Conservation (phyloP, 805 yeast genomes). For the Limtongia smithiae region DNA sequence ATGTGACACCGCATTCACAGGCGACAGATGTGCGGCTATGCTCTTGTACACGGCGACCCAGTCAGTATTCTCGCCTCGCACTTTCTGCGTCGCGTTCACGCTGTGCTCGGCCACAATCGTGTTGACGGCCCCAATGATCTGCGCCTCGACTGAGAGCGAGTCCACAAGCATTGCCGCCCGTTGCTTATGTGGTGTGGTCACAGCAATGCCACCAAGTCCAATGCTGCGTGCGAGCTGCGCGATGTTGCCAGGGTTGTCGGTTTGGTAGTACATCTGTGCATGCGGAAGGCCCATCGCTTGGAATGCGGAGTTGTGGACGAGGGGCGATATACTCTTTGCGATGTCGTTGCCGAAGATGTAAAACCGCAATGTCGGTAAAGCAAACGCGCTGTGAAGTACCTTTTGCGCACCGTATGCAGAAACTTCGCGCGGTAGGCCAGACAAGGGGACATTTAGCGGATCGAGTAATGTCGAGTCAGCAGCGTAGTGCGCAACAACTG, state of each 20-base stretch:
- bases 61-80: conserved; percentile 83
- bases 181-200: conserved; percentile 86
- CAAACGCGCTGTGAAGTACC: conserved; percentile 8
- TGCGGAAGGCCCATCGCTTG: conserved; percentile 72
- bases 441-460: background rate
- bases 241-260: conserved; percentile 58
- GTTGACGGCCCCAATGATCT: conserved; percentile 87
- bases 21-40: conserved; percentile 46
- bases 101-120: conserved; percentile 55
- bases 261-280: conserved; percentile 46
- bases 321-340: conserved; percentile 89
- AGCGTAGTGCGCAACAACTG: conserved; percentile 54
- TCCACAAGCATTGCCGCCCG: conserved; percentile 66
- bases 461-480: background rate
- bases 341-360: conserved; percentile 47
- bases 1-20: conserved; percentile 29
- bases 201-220: conserved; percentile 82
- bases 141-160: conserved; percentile 69
- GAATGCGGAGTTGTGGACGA: conserved; percentile 77
- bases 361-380: conserved; percentile 30
- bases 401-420: conserved; percentile 11
- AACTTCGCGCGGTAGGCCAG: background rate
- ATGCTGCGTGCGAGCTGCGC: conserved; percentile 5
- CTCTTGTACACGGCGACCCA: conserved; percentile 84
- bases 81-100: conserved; percentile 5